A percentile compares a stretch with the other conserved stretches of the same genome.
These are phyloP conservation scores for Saccharata proteae DNA, from an alignment of 2,329 filamentous ascomycete species.

Conservation along the genomic window DNA sequence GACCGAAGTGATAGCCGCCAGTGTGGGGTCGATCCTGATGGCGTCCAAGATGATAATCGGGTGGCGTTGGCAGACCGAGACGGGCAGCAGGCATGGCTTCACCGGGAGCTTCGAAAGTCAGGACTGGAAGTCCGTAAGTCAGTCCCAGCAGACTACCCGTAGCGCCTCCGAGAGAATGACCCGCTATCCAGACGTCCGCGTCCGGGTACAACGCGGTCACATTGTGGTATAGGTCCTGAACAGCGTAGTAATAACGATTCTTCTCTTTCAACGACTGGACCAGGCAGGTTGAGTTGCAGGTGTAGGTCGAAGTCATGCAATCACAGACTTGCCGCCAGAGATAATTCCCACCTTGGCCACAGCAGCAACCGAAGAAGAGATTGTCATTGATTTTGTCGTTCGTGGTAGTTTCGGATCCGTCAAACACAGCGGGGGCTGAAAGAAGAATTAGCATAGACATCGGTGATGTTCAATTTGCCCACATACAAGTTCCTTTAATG, in stretches of 20 bases:
- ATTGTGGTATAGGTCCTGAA: slow-evolving; percentile 81
- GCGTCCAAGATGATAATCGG: slow-evolving; percentile 54
- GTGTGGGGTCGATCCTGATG: slow-evolving; percentile 49
- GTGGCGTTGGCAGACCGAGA: slow-evolving; percentile 74
- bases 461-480: no score
- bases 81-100: slow-evolving; percentile 79
- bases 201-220: slow-evolving; percentile 79
- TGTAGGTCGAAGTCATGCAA: slow-evolving; percentile 76
- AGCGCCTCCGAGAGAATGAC: slow-evolving; percentile 85
- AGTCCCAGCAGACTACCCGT: slow-evolving; percentile 79
- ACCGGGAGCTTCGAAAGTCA: slow-evolving; percentile 87
- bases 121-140: slow-evolving; percentile 80
- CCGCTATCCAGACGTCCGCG: slow-evolving; percentile 76
- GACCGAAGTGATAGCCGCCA: slow-evolving; percentile 80
- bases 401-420: slow-evolving; percentile 91
- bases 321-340: slow-evolving; percentile 89
- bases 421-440: slow-evolving; percentile 77
- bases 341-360: slow-evolving; percentile 81
- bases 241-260: slow-evolving; percentile 83
- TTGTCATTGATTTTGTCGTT: slow-evolving; percentile 99
- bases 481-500: slow-evolving; percentile 81
- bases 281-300: slow-evolving; percentile 88
- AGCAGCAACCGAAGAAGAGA: slow-evolving; percentile 95
- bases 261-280: slow-evolving; percentile 62
- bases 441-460: no score